Base-by-base conservation (phyloP, 768 basidiomycete species). In the Boletus coccyginus region DNA sequence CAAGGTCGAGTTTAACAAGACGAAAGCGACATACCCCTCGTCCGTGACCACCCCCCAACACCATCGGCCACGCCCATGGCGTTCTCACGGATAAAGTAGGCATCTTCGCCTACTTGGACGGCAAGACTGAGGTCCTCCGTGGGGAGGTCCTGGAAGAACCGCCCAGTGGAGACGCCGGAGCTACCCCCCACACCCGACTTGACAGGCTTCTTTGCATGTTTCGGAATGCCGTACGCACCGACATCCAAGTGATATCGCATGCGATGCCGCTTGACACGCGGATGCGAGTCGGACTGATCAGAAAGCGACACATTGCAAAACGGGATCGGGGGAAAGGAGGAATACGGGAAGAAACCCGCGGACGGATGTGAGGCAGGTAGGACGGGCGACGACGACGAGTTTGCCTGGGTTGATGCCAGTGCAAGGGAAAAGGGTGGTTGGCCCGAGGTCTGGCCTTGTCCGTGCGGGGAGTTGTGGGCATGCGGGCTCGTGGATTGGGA, bases 31-130 rank as follows among this genome's bases (percentile, higher is more conserved):
- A 69, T 53, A 65, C 68, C 70, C 55, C 64, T 78, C 38, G 70
- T 66, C 55, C 76, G 72, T 9, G 86, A 80, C 94, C 94, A 97
- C 0, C 94, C 94, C 0, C 95, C 95, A 1, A 98, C 95, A 32
- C 95, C 95, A 67, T 98, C 95, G 5, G 94, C 92, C 10, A 98
- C 88, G 17, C 95, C 95, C 78, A 98, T 87, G 7, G 92, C 90
- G 66, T 94, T 90, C 55, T 86, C 81, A 7, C 83, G 76, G 7
- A 92, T 73, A 59, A 92, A 92, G 66, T 94, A 96, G 6, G 94
- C 91, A 66, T 98, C 94, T 70, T 98, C 94, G 40, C 94, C 94
- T 12, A 97, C 86, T 66, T 92, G 88, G 0, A 88, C 85, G 0
- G 90, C 80, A 13, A 88, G 78, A 36, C 69, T 69, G 43, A 77